Evolutionary conservation across 805 yeast species (phyloP).

Genomic region (Lipomyces mesembrius): DNA sequence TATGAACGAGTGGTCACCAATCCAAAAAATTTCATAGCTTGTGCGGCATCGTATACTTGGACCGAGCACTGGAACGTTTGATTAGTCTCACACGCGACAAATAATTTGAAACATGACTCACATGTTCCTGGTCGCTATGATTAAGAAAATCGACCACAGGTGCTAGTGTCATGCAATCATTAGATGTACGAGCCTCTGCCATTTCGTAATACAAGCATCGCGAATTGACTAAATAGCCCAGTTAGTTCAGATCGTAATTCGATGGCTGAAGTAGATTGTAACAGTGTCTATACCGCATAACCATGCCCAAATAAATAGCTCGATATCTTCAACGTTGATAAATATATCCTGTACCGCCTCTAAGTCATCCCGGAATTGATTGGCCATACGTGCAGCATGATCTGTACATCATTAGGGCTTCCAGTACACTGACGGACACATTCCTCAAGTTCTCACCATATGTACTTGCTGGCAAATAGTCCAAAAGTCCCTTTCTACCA

Average conservation of each 20-base stretch:
- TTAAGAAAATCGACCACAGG: conserved; percentile 90
- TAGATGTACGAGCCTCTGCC: conserved; percentile 55
- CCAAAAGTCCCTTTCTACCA: conserved; percentile 1
- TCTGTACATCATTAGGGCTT: neutral
- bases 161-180: conserved; percentile 83
- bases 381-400: conserved; percentile 26
- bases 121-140: conserved; percentile 50
- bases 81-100: neutral
- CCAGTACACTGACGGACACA: neutral
- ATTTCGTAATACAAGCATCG: conserved; percentile 83
- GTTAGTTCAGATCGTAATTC: neutral
- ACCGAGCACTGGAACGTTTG: conserved; percentile 22
- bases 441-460: neutral
- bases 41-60: conserved; percentile 16
- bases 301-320: conserved; percentile 71
- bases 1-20: conserved; percentile 46
- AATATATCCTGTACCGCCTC: conserved; percentile 41
- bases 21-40: conserved; percentile 39
- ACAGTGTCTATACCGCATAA: conserved; percentile 51
- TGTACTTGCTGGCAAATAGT: conserved; percentile 10
- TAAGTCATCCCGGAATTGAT: conserved; percentile 54
- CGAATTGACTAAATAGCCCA: conserved; percentile 61
- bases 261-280: neutral
- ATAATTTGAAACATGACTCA: neutral
- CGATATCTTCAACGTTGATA: conserved; percentile 3